Evolutionary conservation across 768 basidiomycete species (phyloP).

Genomic region (Tulasnella sp.): DNA sequence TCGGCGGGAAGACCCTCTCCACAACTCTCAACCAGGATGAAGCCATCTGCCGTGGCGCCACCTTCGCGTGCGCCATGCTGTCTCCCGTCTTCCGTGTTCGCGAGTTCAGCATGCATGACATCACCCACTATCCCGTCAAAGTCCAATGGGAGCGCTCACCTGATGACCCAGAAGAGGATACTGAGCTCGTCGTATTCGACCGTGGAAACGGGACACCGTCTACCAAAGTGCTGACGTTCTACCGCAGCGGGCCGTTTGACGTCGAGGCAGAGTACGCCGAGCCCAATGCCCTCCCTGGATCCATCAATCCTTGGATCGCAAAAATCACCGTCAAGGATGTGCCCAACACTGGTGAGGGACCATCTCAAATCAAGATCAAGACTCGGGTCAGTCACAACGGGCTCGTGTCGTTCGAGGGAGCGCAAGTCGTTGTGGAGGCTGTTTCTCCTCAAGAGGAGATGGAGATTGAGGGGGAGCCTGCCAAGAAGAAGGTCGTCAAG

Average conservation of each 20-base stretch:
- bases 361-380: constrained; percentile 81
- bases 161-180: constrained; percentile 67
- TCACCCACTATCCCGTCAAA: constrained; percentile 80
- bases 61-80: constrained; percentile 93
- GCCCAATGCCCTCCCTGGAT: constrained; percentile 49
- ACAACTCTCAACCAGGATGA: constrained; percentile 97
- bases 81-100: constrained; percentile 97
- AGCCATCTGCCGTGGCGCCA: constrained; percentile 89
- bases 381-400: constrained; percentile 79
- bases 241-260: constrained; percentile 78
- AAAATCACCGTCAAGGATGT: constrained; percentile 75
- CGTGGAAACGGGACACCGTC: constrained; percentile 77
- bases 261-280: constrained; percentile 80
- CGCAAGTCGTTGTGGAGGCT: constrained; percentile 57
- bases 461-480: constrained; percentile 49
- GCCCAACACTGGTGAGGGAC: constrained; percentile 48
- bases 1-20: constrained; percentile 67
- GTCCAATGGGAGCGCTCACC: constrained; percentile 72
- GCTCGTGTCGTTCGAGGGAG: constrained; percentile 71
- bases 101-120: constrained; percentile 84
- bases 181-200: constrained; percentile 84
- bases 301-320: constrained; percentile 75
- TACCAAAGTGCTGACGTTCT: constrained; percentile 92
- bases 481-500: constrained; percentile 71
- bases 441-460: constrained; percentile 63